Conservation (phyloP, 345 rosid species). For the Camelina neglecta region DNA sequence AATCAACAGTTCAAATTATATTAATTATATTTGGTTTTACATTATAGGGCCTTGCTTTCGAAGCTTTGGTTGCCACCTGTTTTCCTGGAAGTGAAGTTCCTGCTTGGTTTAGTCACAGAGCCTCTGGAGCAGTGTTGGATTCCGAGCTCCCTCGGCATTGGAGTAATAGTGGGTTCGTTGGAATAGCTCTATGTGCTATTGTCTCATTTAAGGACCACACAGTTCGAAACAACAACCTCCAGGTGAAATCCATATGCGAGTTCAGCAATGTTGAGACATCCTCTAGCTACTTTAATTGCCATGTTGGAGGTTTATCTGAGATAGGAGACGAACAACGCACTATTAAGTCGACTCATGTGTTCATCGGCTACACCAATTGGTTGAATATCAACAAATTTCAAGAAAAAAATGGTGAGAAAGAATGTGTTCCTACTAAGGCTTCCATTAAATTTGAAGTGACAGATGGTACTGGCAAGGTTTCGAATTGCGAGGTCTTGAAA, state of each 20-base stretch:
- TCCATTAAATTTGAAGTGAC: slow-evolving; percentile 9
- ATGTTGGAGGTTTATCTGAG: slow-evolving; percentile 17
- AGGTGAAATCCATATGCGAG: background rate
- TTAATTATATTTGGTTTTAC: background rate
- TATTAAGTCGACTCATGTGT: background rate
- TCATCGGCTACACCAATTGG: slow-evolving; percentile 19
- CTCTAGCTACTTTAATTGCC: background rate
- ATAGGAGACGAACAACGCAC: slow-evolving; percentile 3
- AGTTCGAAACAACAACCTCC: background rate
- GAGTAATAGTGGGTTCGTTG: background rate
- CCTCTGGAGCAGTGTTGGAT: background rate
- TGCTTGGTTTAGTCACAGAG: background rate
- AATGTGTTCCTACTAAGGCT: background rate
- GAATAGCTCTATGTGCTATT: slow-evolving; percentile 1
- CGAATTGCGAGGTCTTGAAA: background rate
- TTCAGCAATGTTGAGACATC: background rate
- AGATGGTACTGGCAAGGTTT: background rate
- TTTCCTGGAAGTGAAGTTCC: slow-evolving; percentile 13
- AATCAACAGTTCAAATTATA: background rate
- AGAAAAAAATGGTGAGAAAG: background rate
- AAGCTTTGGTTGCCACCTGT: slow-evolving; percentile 9
- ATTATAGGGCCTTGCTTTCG: background rate
- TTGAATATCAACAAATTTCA: background rate
- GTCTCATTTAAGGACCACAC: background rate
- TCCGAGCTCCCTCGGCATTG: background rate